These are phyloP conservation scores for Picea engelmannii DNA, from an alignment of 83 land plant species.

Conservation along the genomic window DNA sequence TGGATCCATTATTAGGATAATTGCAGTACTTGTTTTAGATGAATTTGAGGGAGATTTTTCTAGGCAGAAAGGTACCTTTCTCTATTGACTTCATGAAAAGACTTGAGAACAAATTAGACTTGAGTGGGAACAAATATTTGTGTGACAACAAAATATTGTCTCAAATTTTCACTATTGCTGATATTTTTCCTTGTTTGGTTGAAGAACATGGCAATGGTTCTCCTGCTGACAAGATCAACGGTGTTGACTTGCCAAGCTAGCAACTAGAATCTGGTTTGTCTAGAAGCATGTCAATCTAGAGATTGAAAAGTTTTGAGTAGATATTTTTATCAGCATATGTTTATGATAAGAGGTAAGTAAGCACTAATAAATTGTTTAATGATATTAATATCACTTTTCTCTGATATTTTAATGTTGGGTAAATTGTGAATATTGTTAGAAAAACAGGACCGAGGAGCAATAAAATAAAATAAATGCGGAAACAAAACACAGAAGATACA, in stretches of 20 bases:
- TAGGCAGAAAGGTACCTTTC: conserved; percentile 41
- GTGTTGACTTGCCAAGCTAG: background rate
- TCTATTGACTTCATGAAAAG: conserved; percentile 30
- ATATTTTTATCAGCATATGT: background rate
- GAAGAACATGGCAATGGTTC: background rate
- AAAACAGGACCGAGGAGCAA: too few species aligned
- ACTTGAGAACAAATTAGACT: conserved; percentile 48
- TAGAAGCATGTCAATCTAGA: too few species aligned
- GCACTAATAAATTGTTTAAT: too few species aligned
- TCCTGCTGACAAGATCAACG: background rate
- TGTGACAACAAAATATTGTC: conserved; percentile 18
- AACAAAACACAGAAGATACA: too few species aligned
- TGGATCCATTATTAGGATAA: too few species aligned
- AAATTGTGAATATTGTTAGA: too few species aligned
- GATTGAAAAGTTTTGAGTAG: background rate
- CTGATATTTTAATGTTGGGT: too few species aligned
- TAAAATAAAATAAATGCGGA: too few species aligned
- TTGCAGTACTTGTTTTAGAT: too few species aligned
- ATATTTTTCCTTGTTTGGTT: background rate
- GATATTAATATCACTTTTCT: too few species aligned
- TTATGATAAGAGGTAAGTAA: too few species aligned
- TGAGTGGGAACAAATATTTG: conserved; percentile 43
- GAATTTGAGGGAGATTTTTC: background rate
- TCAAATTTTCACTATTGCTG: background rate
- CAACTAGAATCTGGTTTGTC: background rate